These are phyloP conservation scores for Pseudopithomyces chartarum DNA, from an alignment of 2,329 filamentous ascomycete species.

Conservation along the genomic window DNA sequence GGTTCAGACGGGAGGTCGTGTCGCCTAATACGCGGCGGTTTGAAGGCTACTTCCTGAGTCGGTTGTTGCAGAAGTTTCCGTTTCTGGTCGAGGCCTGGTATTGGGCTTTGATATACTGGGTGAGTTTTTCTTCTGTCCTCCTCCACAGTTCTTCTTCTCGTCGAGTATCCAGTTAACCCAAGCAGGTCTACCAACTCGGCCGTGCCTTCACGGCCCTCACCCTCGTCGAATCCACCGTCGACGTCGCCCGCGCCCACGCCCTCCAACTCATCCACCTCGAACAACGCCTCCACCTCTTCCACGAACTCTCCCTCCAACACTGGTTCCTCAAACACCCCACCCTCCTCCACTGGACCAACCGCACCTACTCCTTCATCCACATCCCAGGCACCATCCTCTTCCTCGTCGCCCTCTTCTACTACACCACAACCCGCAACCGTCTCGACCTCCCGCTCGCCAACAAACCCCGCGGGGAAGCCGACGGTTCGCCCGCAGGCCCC, in stretches of 20 bases:
- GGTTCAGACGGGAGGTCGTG: constrained; percentile 54
- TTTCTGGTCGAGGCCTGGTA: constrained; percentile 79
- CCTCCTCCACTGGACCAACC: constrained; percentile 71
- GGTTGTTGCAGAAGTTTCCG: constrained; percentile 69
- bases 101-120: constrained; percentile 78
- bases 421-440: constrained; percentile 67
- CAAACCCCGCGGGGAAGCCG: constrained; percentile 41
- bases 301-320: constrained; percentile 66
- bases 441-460: constrained; percentile 47
- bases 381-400: constrained; percentile 78
- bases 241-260: constrained; percentile 71
- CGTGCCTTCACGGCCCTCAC: constrained; percentile 74
- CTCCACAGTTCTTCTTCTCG: too few relatives aligned
- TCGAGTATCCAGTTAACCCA: too few relatives aligned
- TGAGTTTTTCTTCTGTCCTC: constrained; percentile 47
- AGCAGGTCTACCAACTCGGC: constrained; percentile 76
- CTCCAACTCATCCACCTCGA: constrained; percentile 71
- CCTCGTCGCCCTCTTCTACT: constrained; percentile 69
- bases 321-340: constrained; percentile 60
- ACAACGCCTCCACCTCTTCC: constrained; percentile 66
- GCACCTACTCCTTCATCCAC: constrained; percentile 77
- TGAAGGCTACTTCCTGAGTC: constrained; percentile 64
- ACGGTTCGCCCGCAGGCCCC: constrained; percentile 54
- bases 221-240: constrained; percentile 69
- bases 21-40: constrained; percentile 68